Evolutionary conservation across 2,329 filamentous ascomycete genomes (phyloP).

Genomic region (Fusarium humuli): DNA sequence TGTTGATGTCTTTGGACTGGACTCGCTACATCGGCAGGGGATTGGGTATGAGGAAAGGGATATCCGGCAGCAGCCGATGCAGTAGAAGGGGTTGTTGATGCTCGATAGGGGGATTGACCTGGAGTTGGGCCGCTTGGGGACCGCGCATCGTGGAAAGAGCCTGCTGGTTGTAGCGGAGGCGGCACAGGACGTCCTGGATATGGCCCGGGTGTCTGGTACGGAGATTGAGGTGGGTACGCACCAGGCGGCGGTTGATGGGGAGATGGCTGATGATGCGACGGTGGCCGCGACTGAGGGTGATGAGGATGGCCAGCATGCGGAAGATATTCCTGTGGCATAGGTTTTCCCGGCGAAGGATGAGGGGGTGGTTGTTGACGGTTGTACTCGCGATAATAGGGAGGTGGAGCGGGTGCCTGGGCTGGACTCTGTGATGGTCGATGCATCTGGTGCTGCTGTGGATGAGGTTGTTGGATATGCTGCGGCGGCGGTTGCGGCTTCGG

Average conservation of each 20-base stretch:
- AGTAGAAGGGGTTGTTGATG: constrained; percentile 58
- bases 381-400: constrained; percentile 65
- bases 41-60: constrained; percentile 61
- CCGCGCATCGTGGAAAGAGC: constrained; percentile 60
- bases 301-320: constrained; percentile 47
- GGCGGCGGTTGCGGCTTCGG: constrained; percentile 52
- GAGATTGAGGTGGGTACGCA: constrained; percentile 54
- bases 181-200: constrained; percentile 59
- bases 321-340: constrained; percentile 60
- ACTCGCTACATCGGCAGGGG: constrained; percentile 59
- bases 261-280: constrained; percentile 51
- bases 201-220: constrained; percentile 55
- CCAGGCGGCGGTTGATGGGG: constrained; percentile 45
- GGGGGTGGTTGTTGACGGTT: constrained; percentile 55
- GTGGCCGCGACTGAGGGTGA: constrained; percentile 49
- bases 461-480: constrained; percentile 50
- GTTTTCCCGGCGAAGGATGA: constrained; percentile 62
- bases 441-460: constrained; percentile 55
- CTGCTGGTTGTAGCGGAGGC: constrained; percentile 60
- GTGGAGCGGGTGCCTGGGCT: constrained; percentile 40
- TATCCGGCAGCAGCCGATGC: constrained; percentile 59
- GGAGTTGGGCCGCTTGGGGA: constrained; percentile 62
- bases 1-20: constrained; percentile 66
- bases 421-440: constrained; percentile 57
- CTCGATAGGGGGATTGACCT: constrained; percentile 60